These are phyloP conservation scores for Colletotrichum orchidophilum DNA, from an alignment of 2,329 filamentous ascomycete genomes.

Conservation along the genomic window DNA sequence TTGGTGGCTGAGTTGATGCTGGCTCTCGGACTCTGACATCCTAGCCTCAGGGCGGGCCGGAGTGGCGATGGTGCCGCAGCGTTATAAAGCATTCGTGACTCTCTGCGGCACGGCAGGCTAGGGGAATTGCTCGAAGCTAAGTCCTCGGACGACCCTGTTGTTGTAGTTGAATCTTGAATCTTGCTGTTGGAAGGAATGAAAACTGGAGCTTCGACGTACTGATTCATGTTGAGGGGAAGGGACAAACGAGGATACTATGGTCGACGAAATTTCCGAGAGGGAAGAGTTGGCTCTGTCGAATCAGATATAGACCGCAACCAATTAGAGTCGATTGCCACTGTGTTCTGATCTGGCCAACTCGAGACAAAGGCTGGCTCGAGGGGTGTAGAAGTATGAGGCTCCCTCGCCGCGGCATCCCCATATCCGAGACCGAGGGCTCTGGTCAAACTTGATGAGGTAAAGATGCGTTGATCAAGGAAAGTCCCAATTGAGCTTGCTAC, in stretches of 20 bases:
- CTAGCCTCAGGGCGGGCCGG: background rate
- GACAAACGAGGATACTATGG: background rate
- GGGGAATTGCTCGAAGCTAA: background rate
- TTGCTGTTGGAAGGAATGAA: background rate
- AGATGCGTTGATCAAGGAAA: background rate
- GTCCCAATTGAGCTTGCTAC: background rate
- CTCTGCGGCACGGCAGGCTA: background rate
- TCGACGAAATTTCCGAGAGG: background rate
- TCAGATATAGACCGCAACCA: slow-evolving; percentile 2
- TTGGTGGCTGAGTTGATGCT: slow-evolving; percentile 5
- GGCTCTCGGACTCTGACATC: background rate
- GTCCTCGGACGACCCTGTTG: background rate
- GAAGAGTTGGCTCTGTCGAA: background rate
- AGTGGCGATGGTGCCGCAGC: background rate
- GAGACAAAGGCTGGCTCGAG: background rate
- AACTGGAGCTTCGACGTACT: slow-evolving; percentile 9
- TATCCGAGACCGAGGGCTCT: background rate
- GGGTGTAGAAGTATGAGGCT: background rate
- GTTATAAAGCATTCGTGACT: background rate
- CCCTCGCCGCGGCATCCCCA: background rate
- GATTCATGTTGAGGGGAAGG: background rate
- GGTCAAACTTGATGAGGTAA: background rate
- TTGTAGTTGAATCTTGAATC: background rate
- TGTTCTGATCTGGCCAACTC: background rate
- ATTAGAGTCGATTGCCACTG: background rate